These are phyloP conservation scores for Sugiyamaella smithiae DNA, from an alignment of 805 yeast genomes.

Conservation along the genomic window DNA sequence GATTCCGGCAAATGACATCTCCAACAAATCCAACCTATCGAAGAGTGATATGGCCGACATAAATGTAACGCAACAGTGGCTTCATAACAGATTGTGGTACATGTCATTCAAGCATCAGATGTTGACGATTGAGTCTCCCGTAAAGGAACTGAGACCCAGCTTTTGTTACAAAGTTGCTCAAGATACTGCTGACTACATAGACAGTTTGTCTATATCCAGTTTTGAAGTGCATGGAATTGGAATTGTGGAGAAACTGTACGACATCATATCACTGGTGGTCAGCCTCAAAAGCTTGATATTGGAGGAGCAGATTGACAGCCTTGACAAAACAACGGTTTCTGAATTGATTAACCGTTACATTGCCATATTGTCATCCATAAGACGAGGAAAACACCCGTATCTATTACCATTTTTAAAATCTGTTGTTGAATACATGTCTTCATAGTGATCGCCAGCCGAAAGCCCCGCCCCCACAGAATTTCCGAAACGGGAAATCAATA, in stretches of 20 bases:
- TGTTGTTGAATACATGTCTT: not conserved
- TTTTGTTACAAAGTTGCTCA: not conserved
- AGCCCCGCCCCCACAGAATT: too few relatives aligned
- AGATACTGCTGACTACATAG: not conserved
- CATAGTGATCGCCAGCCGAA: not conserved
- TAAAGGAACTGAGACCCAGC: not conserved
- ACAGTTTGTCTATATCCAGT: not conserved
- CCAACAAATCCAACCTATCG: not conserved
- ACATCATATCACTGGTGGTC: not conserved
- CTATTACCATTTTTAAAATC: not conserved
- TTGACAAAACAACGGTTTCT: not conserved
- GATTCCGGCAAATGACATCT: not conserved
- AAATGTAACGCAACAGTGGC: not conserved
- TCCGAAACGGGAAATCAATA: not conserved
- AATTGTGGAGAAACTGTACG: not conserved
- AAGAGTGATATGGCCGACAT: not conserved
- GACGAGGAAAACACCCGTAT: not conserved
- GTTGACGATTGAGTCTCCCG: not conserved
- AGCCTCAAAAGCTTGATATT: not conserved
- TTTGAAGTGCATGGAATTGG: slow-evolving; percentile 1
- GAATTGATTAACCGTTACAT: not conserved
- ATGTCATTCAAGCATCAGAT: slow-evolving; percentile 1
- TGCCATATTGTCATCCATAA: not conserved
- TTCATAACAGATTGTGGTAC: not conserved
- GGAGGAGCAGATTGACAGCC: not conserved